These are phyloP conservation scores for Candida ascalaphidarum DNA, from an alignment of 805 yeast species.

Conservation along the genomic window DNA sequence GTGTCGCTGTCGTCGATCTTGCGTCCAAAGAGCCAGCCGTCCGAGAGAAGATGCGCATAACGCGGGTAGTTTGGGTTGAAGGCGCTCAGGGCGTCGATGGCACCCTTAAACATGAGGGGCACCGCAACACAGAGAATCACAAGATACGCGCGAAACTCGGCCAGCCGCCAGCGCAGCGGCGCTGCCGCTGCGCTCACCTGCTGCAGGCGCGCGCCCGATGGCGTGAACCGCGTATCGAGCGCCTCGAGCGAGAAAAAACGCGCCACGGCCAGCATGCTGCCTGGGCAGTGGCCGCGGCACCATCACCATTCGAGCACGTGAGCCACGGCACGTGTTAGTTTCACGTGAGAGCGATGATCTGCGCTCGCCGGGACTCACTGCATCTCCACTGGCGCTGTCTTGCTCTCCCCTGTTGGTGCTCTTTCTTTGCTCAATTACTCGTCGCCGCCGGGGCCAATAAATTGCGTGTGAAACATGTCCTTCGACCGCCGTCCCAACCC, in stretches of 20 bases:
- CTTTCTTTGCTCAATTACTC: too few species aligned
- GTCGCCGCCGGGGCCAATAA: too few species aligned
- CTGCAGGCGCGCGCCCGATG: constrained; percentile 25
- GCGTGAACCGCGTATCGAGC: constrained; percentile 41
- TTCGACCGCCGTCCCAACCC: constrained; percentile 65
- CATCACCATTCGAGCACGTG: too few species aligned
- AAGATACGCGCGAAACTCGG: constrained; percentile 66
- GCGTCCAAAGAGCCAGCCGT: constrained; percentile 88
- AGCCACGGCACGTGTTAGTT: too few species aligned
- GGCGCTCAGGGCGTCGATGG: constrained; percentile 71
- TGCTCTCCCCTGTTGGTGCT: too few species aligned
- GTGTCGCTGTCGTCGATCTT: constrained; percentile 88
- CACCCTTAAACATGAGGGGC: constrained; percentile 77
- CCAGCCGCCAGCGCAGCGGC: constrained; percentile 60
- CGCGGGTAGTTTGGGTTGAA: constrained; percentile 63
- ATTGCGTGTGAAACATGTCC: too few species aligned
- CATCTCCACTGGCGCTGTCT: too few species aligned
- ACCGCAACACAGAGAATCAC: constrained; percentile 58
- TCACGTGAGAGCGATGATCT: too few species aligned
- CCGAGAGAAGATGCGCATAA: constrained; percentile 51
- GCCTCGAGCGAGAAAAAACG: constrained; percentile 42
- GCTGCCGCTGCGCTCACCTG: constrained; percentile 26
- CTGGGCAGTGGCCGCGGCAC: too few species aligned
- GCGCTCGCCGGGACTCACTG: too few species aligned
- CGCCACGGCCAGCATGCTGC: too few species aligned